Conservation (phyloP, 257 asterid species). For the Plantago major region DNA sequence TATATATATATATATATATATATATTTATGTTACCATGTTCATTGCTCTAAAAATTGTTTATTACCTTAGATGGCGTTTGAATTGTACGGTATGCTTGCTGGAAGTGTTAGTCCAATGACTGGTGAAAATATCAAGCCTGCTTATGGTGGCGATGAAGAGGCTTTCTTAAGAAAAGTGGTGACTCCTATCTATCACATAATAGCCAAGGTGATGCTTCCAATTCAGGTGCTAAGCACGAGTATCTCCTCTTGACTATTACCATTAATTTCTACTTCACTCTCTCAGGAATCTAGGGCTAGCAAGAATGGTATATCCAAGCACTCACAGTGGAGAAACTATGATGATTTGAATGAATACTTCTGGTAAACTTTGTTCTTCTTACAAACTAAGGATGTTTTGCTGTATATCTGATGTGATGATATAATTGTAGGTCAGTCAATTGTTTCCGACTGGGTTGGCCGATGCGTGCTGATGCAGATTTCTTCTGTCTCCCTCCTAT, state of each 20-base stretch:
- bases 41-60: neutral
- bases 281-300: conserved; percentile 71
- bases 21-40: too few species aligned
- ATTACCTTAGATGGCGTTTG: conserved; percentile 74
- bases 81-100: conserved; percentile 86
- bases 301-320: conserved; percentile 63
- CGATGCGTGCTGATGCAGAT: conserved; percentile 98
- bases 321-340: conserved; percentile 91
- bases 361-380: conserved; percentile 42
- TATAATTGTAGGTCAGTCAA: conserved; percentile 69
- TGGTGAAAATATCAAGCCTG: conserved; percentile 90
- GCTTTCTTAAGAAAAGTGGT: conserved; percentile 83
- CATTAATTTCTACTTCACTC: neutral
- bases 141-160: conserved; percentile 91
- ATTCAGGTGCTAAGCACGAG: conserved; percentile 14
- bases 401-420: conserved; percentile 24
- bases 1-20: too few species aligned
- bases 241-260: conserved; percentile 10
- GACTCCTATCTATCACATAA: conserved; percentile 74
- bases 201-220: conserved; percentile 53
- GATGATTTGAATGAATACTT: conserved; percentile 96
- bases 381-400: neutral
- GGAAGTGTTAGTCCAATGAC: conserved; percentile 95
- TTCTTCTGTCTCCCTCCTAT: conserved; percentile 57
- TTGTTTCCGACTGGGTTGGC: conserved; percentile 96